These are phyloP conservation scores for Saccharomyces uvarum DNA, from an alignment of 1,139 yeast genomes.

Conservation along the genomic window DNA sequence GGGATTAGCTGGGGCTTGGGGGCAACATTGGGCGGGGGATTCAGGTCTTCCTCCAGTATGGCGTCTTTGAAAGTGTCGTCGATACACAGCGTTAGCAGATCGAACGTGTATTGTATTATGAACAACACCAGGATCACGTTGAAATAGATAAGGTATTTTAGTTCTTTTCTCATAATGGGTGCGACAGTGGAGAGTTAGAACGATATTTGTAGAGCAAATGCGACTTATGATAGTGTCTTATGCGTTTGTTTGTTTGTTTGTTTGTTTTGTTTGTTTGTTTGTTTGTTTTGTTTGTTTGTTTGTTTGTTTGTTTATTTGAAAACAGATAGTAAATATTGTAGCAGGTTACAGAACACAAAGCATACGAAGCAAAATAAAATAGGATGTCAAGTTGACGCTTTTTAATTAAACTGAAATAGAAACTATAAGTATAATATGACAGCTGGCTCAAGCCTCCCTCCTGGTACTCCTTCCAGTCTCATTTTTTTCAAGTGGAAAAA, in stretches of 20 bases:
- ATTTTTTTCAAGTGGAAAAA: not conserved
- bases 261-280: not conserved
- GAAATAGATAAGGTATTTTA: slow-evolving; percentile 50
- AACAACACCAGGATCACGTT: slow-evolving; percentile 50
- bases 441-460: slow-evolving; percentile 1
- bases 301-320: not conserved
- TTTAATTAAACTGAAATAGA: not conserved
- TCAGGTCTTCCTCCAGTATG: slow-evolving; percentile 49
- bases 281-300: slow-evolving; percentile 1
- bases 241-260: not conserved
- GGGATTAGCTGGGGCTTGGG: slow-evolving; percentile 48
- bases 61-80: slow-evolving; percentile 67
- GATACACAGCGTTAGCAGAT: slow-evolving; percentile 63
- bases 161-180: slow-evolving; percentile 42
- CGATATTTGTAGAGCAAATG: not conserved
- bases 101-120: slow-evolving; percentile 58
- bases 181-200: not conserved
- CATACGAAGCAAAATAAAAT: not conserved
- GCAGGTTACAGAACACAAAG: not conserved
- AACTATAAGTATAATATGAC: not conserved
- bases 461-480: not conserved
- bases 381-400: not conserved
- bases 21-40: slow-evolving; percentile 37
- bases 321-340: not conserved
- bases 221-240: not conserved